These are phyloP conservation scores for Phyllosticta citribraziliensis DNA, from an alignment of 2,329 filamentous ascomycete genomes.

Conservation along the genomic window DNA sequence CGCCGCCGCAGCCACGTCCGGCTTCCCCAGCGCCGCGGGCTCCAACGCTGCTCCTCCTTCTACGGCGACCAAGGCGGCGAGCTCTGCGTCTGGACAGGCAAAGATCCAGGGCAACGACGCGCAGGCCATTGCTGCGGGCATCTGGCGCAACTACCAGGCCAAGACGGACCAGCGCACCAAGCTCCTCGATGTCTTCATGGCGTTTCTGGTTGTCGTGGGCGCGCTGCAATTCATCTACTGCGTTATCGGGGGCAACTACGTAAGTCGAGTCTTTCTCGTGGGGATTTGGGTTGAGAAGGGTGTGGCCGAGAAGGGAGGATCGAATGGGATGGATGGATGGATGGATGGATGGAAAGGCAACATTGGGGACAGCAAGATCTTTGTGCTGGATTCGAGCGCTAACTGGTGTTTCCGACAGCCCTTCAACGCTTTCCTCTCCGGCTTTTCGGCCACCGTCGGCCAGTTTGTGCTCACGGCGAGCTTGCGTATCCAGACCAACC, in stretches of 20 bases:
- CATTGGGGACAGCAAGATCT: too few species aligned
- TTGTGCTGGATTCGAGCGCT: not conserved
- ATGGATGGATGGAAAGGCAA: slow-evolving; percentile 7
- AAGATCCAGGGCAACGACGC: slow-evolving; percentile 29
- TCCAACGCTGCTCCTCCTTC: slow-evolving; percentile 9
- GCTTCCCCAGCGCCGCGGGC: slow-evolving; percentile 14
- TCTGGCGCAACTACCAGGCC: slow-evolving; percentile 69
- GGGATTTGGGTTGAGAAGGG: not conserved
- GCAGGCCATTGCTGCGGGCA: slow-evolving; percentile 53
- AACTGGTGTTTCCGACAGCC: slow-evolving; percentile 47
- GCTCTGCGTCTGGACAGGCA: slow-evolving; percentile 11
- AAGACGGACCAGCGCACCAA: slow-evolving; percentile 84
- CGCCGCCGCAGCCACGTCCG: slow-evolving; percentile 14
- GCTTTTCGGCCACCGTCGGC: slow-evolving; percentile 87
- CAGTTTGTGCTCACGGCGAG: slow-evolving; percentile 92
- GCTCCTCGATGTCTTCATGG: slow-evolving; percentile 85
- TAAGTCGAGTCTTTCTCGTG: slow-evolving; percentile 41
- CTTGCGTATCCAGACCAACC: slow-evolving; percentile 86
- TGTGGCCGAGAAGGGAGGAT: not conserved
- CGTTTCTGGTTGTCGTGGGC: slow-evolving; percentile 74
- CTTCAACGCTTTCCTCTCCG: slow-evolving; percentile 96
- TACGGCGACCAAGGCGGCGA: not conserved
- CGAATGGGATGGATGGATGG: not conserved
- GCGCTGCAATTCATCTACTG: slow-evolving; percentile 93
- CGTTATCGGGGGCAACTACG: slow-evolving; percentile 84